Evolutionary conservation across 83 land plant genomes (phyloP).

Genomic region (Diphasiastrum complanatum): DNA sequence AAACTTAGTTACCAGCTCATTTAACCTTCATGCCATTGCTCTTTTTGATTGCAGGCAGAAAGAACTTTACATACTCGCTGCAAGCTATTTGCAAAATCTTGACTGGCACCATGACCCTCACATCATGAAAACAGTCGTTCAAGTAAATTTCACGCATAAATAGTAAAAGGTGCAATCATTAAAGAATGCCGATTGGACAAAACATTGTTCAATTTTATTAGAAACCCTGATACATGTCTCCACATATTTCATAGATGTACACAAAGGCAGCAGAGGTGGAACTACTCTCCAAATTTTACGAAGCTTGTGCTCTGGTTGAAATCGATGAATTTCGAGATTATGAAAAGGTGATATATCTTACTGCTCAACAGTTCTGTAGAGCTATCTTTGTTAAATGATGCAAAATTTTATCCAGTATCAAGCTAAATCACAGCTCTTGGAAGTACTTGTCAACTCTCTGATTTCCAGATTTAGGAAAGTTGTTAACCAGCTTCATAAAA

Average conservation of each 20-base stretch:
- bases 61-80: slow-evolving; percentile 36
- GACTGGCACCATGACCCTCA: slow-evolving; percentile 36
- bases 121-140: slow-evolving; percentile 34
- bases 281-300: slow-evolving; percentile 32
- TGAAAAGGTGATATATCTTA: slow-evolving; percentile 28
- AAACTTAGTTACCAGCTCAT: no score
- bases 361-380: not conserved
- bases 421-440: no score
- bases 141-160: slow-evolving; percentile 24
- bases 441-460: not conserved
- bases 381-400: not conserved
- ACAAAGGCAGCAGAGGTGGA: slow-evolving; percentile 40
- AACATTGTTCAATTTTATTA: no score
- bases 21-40: not conserved
- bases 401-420: not conserved
- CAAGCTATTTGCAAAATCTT: slow-evolving; percentile 33
- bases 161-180: no score
- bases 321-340: slow-evolving; percentile 41
- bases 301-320: slow-evolving; percentile 39
- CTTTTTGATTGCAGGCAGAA: slow-evolving; percentile 26
- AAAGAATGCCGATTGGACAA: no score
- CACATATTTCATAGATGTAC: no score
- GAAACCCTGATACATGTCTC: no score
- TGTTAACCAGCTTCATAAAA: not conserved
- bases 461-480: not conserved